Conservation (phyloP, 1,139 yeast genomes). For the Yamadazyma jaroonii region DNA sequence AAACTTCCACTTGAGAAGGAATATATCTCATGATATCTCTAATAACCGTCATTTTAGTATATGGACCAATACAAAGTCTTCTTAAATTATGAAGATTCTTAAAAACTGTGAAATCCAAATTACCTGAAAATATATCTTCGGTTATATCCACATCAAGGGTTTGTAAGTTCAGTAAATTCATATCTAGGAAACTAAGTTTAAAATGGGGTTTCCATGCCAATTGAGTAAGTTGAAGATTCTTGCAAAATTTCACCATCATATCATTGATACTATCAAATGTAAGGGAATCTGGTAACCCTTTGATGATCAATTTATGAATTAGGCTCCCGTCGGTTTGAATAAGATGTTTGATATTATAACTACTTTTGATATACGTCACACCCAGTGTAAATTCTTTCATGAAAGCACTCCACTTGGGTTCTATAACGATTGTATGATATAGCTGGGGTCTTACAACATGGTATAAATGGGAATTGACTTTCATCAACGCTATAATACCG, state of each 20-base stretch:
- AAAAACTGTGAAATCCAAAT: slow-evolving; percentile 11
- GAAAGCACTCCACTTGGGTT: slow-evolving; percentile 34
- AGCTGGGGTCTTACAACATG: slow-evolving; percentile 29
- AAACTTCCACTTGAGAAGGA: slow-evolving; percentile 11
- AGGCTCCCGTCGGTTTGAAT: slow-evolving; percentile 15
- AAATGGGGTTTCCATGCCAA: slow-evolving; percentile 36
- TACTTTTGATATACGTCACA: slow-evolving; percentile 31
- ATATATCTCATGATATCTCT: slow-evolving; percentile 10
- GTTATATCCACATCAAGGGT: slow-evolving; percentile 26
- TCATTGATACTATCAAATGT: slow-evolving; percentile 27
- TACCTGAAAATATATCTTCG: slow-evolving; percentile 19
- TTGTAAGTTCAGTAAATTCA: slow-evolving; percentile 17
- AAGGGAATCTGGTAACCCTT: slow-evolving; percentile 35
- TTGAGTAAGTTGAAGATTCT: slow-evolving; percentile 18
- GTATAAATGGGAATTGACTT: slow-evolving; percentile 28
- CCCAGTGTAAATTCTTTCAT: slow-evolving; percentile 25
- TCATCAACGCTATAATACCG: slow-evolving; percentile 35
- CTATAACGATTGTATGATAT: slow-evolving; percentile 39
- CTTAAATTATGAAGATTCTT: slow-evolving; percentile 22
- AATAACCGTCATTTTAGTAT: slow-evolving; percentile 19
- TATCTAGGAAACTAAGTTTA: slow-evolving; percentile 23
- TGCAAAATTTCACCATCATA: slow-evolving; percentile 18
- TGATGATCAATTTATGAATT: slow-evolving; percentile 20
- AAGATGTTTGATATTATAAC: slow-evolving; percentile 33
- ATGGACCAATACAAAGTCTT: slow-evolving; percentile 29